A percentile compares a stretch with the other conserved stretches of the same genome.
Evolutionary conservation across 2,329 filamentous ascomycete genomes (phyloP).

Genomic region (Colletotrichum agaves): DNA sequence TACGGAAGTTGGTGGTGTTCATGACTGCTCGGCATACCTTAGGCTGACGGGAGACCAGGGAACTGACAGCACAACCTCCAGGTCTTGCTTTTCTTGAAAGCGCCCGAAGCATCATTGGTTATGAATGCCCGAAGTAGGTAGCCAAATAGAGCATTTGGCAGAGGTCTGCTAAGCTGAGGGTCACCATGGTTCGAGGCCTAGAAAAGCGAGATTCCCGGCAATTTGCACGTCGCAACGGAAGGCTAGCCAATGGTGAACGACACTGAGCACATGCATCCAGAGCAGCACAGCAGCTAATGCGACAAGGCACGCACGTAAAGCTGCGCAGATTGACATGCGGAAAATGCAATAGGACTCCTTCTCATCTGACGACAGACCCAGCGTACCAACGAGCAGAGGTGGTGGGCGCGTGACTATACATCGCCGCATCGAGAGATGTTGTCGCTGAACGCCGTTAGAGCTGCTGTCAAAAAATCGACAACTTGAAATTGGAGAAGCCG

Average conservation of each 20-base stretch:
- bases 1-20: constrained; percentile 26
- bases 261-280: constrained; percentile 26
- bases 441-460: constrained; percentile 9
- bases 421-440: constrained; percentile 20
- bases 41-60: constrained; percentile 26
- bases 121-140: constrained; percentile 6
- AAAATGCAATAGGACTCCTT: constrained; percentile 7
- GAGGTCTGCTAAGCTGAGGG: not conserved
- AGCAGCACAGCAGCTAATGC: not conserved
- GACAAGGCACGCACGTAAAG: not conserved
- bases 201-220: constrained; percentile 17
- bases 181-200: constrained; percentile 3
- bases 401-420: constrained; percentile 19
- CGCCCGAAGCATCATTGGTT: constrained; percentile 31
- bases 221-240: constrained; percentile 14
- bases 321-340: constrained; percentile 6
- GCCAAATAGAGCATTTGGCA: not conserved
- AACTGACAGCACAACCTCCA: not conserved
- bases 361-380: constrained; percentile 16
- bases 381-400: not conserved
- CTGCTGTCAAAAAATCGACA: constrained; percentile 46
- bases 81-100: constrained; percentile 27
- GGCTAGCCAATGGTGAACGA: constrained; percentile 25
- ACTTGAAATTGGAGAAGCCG: constrained; percentile 50
- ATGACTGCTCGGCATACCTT: constrained; percentile 17